Base-by-base conservation (phyloP, 768 basidiomycete species). In the Lactarius psammicola region DNA sequence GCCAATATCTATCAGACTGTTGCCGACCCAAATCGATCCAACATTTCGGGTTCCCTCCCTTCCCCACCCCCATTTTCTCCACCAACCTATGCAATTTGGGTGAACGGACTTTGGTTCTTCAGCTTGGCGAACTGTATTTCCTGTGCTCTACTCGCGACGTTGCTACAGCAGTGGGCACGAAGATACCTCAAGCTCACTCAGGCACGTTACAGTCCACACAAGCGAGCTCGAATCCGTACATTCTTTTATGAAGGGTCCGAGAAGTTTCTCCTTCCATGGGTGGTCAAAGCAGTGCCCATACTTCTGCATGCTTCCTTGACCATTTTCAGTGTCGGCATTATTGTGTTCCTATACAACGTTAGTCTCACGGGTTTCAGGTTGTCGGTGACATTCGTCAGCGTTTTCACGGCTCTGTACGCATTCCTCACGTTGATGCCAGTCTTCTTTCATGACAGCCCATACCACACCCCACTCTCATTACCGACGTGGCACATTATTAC, bases 261-360 rank as follows among this genome's bases (percentile, higher is more conserved):
- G 20, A 30, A 5, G 5, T 17, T 62, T 3, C 51, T 33, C 40
- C 17, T 65, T 23, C 38, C 53, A 2, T 23, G 26, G 49, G 33
- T n/a, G 0, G 23, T 44, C 2, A 60, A 65, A 13, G 40, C 9
- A 4, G 15, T 69, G 10, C 68, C 68, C 13, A 2, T 57, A 1
- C 23, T 67, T 18, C 44, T 68, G 31, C 64, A 56, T 31, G 18
- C 26, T 36, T 67, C 56, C 2, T 30, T 66, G 10, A 55, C 63
- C 55, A 10, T 66, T 11, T 66, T 63, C 62, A 11, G 63, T 49
- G 33, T 26, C 30, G 64, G 64, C 26, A 42, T 66, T 20, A 18
- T 54, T 26, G 30, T 44, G 5, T 66, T 62, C 26, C 23, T 66
- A n/a, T 42, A 26, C 30, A 40, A 49, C n/a, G 9, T 66, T 11